Evolutionary conservation across 2,329 filamentous ascomycete genomes (phyloP), one percentile per base, ranked within the genome.

Genomic region (Orbilia oligospora): DNA sequence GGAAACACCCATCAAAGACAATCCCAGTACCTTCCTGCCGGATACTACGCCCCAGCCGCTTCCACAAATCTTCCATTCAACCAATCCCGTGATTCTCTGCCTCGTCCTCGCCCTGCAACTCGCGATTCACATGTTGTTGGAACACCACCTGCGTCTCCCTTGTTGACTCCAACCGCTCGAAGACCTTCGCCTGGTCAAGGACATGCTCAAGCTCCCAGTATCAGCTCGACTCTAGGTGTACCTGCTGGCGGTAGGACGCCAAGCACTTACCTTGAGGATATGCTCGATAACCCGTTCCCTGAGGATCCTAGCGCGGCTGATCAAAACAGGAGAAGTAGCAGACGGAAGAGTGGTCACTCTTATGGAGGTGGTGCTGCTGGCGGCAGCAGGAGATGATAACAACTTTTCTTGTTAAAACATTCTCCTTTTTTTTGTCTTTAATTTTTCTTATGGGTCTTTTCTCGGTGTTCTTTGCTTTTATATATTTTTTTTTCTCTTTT

Each of bases 231-330:
- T 3, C 83, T 90, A 36, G 91, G 90, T 80, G 87, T 89, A 71
- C 88, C 91, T 2, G 87, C 90, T 14, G 91, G 90, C 67, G 90
- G 90, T 71, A 88, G 94, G 72, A 92, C 94, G 16, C 95, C 95
- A 0, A 97, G 93, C 84, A 93, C 93, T 18, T 97, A 94, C 83
- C 87, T 98, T 46, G 94, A 98, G 76, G 94, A 97, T 84, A 85
- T 98, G 63, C 91, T 97, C 79, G 93, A 94, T 27, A 56, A 63
- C 5, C 73, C 73, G 30, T 77, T 77, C 63, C 67, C 67, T 82
- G 92, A 92, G 27, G 72, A 77, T 10, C 65, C 58, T 6, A 61
- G 33, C 16, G 63, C 55, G 51, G 44, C 68, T 49, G 80, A 76
- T 67, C 80, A 78, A 27, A 36, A 49, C 33, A 71, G 48, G 49